Evolutionary conservation across 1,139 yeast species (phyloP).

Genomic region (Meyerozyma smithsonii): DNA sequence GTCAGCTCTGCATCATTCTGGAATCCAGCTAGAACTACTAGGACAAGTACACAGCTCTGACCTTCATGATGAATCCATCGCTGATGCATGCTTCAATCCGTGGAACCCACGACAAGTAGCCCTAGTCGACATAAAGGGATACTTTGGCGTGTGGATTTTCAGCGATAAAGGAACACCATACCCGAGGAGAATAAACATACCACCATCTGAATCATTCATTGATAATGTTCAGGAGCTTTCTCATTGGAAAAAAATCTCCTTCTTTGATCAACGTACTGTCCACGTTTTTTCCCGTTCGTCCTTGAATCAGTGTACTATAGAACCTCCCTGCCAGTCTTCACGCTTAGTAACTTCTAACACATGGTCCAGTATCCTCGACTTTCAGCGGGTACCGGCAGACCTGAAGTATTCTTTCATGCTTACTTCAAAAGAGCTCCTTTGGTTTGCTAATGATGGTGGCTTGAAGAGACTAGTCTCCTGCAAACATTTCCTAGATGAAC

Average conservation of each 20-base stretch:
- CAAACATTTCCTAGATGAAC: conserved; percentile 58
- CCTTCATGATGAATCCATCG: conserved; percentile 31
- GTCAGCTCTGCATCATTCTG: not conserved
- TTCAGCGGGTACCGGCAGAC: conserved; percentile 19
- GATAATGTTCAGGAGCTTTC: conserved; percentile 51
- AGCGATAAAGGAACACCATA: conserved; percentile 13
- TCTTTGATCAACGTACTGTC: conserved; percentile 39
- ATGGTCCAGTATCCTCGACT: conserved; percentile 55
- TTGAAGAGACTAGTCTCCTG: conserved; percentile 52
- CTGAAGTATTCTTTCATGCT: conserved; percentile 36
- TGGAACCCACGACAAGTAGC: conserved; percentile 34
- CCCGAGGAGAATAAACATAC: conserved; percentile 4
- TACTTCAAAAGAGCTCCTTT: conserved; percentile 58
- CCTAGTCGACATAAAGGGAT: conserved; percentile 49
- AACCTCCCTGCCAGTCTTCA: conserved; percentile 16
- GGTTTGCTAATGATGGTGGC: conserved; percentile 29
- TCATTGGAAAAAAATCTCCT: conserved; percentile 43
- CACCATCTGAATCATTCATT: conserved; percentile 16
- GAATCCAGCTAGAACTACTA: not conserved
- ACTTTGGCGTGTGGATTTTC: conserved; percentile 40
- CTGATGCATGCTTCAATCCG: conserved; percentile 44
- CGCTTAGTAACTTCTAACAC: conserved; percentile 45
- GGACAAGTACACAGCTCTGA: conserved; percentile 9
- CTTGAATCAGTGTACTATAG: conserved; percentile 27
- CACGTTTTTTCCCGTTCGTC: conserved; percentile 44